A percentile compares a stretch with the other conserved stretches of the same genome.
Conservation (phyloP, 768 basidiomycete species). For the Serpula lacrymans region DNA sequence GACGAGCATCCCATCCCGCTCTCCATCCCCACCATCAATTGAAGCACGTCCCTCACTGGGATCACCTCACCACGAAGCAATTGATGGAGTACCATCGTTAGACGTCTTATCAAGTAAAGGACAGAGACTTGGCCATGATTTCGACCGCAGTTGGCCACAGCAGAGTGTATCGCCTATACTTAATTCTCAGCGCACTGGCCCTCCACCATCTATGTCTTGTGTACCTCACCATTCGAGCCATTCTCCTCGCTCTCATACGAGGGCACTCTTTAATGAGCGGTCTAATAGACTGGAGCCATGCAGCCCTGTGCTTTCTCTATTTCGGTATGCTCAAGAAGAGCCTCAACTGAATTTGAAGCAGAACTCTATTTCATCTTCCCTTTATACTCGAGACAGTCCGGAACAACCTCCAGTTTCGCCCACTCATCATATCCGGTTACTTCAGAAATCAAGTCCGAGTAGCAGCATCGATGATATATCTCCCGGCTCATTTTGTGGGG, state of each 20-base stretch:
- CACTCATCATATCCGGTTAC: slow-evolving; percentile 45
- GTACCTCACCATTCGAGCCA: slow-evolving; percentile 36
- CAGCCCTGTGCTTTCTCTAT: slow-evolving; percentile 45
- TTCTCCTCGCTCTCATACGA: slow-evolving; percentile 56
- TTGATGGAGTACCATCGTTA: slow-evolving; percentile 10
- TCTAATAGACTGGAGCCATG: slow-evolving; percentile 89
- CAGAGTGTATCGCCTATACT: no score
- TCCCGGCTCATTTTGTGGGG: no score
- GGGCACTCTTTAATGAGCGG: slow-evolving; percentile 93
- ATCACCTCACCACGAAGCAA: slow-evolving; percentile 10
- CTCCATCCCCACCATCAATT: slow-evolving; percentile 12
- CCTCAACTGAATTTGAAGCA: slow-evolving; percentile 39
- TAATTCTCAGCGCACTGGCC: slow-evolving; percentile 52
- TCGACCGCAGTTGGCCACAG: slow-evolving; percentile 97
- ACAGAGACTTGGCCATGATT: slow-evolving; percentile 90
- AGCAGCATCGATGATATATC: no score
- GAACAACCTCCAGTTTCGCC: slow-evolving; percentile 43
- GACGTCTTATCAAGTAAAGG: slow-evolving; percentile 70
- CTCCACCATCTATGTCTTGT: slow-evolving; percentile 32
- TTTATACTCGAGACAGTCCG: slow-evolving; percentile 43
- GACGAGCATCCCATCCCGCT: slow-evolving; percentile 28
- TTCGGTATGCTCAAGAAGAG: slow-evolving; percentile 41
- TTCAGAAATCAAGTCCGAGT: slow-evolving; percentile 50
- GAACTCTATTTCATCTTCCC: slow-evolving; percentile 34
- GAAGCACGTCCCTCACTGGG: slow-evolving; percentile 7